These are phyloP conservation scores for Pseudisothecium myosuroides DNA, from an alignment of 225 moss, liverwort and hornwort genomes.

Conservation along the genomic window DNA sequence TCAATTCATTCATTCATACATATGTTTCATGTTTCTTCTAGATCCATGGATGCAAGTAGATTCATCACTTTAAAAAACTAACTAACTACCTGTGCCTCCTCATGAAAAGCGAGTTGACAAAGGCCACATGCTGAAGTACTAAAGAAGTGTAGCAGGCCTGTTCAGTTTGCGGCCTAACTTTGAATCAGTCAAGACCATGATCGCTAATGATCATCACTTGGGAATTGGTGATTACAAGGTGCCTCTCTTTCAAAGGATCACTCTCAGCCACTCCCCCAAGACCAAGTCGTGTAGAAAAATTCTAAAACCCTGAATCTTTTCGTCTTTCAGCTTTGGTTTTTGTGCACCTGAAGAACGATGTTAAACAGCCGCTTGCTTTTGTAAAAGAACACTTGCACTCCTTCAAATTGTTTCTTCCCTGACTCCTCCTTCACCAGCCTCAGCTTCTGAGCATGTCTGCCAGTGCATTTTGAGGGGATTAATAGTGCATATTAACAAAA, in stretches of 20 bases:
- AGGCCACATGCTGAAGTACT: background rate
- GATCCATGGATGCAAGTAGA: background rate
- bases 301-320: background rate
- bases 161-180: background rate
- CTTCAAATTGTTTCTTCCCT: background rate
- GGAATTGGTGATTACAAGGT: background rate
- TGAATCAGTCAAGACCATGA: constrained; percentile 17
- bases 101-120: background rate
- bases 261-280: background rate
- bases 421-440: background rate
- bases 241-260: background rate
- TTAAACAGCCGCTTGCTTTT: no score
- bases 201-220: background rate
- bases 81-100: background rate
- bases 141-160: background rate
- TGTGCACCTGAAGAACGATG: background rate
- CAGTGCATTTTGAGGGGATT: background rate
- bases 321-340: background rate
- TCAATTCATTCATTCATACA: no score
- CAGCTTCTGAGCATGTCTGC: background rate
- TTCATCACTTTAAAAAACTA: no score
- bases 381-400: no score
- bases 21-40: background rate
- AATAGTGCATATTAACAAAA: no score
- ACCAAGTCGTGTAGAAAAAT: constrained; percentile 4